Base-by-base conservation (phyloP, 176 grass and related monocot species). In the Zea mays region DNA sequence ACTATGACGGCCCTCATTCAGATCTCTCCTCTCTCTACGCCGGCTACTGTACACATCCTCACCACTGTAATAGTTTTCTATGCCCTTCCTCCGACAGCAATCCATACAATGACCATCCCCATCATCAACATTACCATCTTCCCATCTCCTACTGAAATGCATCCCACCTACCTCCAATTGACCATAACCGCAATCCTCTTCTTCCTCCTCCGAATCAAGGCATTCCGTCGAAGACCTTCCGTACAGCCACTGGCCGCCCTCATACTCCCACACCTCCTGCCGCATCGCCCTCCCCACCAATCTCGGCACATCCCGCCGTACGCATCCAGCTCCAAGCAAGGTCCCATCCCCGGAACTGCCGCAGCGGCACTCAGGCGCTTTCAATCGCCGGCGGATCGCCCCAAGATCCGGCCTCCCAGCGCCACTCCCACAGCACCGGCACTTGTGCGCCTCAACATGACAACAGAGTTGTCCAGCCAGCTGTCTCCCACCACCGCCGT, bases 251-350 rank as follows among this genome's bases (percentile, higher is more conserved):
- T 82, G 67, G 4, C 78, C 83, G 14, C 86, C 80, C 6, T 82
- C 83, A 6, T 78, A 85, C 61, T 76, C 80, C 76, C 84, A 88
- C 56, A 84, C 76, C 71, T 79, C 81, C 62, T 88, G 81, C 47
- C 71, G 64, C 38, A 76, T 47, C 33, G 71, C 76, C 72, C 81
- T 84, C 57, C 54, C n/a, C 56, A 84, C 56, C 64, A 88, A 62
- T 57, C 76, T 79, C 56, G n/a, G 81, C 46, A 48, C 58, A 47
- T 58, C 62, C 64, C 75, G 9, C 34, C 11, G 48, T 5, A 65
- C 55, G 20, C 64, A 69, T 33, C 38, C 6, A 57, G 58, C 7
- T 14, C 48, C 5, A 35, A 72, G 8, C 16, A 42, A 35, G 73
- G 67, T 66, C 41, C 10, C 65, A 35, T 40, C 2, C 4, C 66